phyloP scores from a whole-genome alignment of 2,329 filamentous ascomycete species.

The Penicillium sp. region DNA sequence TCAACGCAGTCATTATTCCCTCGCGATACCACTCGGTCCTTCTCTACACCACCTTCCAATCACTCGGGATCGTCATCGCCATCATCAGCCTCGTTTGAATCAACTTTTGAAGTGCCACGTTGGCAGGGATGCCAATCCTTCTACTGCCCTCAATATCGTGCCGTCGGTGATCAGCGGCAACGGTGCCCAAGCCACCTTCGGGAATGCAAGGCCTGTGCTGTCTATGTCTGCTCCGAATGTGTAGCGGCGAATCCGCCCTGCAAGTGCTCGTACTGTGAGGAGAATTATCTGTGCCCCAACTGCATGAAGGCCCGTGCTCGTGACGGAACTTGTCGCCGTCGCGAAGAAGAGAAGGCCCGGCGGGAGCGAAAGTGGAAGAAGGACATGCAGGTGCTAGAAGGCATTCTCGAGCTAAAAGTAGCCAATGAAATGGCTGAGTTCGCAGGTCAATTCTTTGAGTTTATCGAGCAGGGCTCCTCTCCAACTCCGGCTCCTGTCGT shows the following conservation, averaged over 20 bases:
- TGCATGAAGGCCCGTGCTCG: slow-evolving; percentile 40
- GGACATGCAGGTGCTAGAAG: slow-evolving; percentile 41
- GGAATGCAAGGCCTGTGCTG: slow-evolving; percentile 47
- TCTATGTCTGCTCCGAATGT: slow-evolving; percentile 49
- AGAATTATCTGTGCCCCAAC: slow-evolving; percentile 46
- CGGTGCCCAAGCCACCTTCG: slow-evolving; percentile 44
- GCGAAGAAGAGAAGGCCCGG: slow-evolving; percentile 38
- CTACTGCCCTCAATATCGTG: slow-evolving; percentile 46
- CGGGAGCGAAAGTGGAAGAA: slow-evolving; percentile 42
- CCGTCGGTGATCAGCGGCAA: slow-evolving; percentile 46
- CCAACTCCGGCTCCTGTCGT: background rate
- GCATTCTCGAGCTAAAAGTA: slow-evolving; percentile 41
- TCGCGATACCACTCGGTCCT: slow-evolving; percentile 34
- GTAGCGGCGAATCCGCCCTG: slow-evolving; percentile 41
- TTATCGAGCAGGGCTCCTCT: slow-evolving; percentile 21
- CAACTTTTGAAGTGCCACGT: slow-evolving; percentile 34
- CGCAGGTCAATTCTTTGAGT: slow-evolving; percentile 41
- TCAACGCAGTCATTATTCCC: slow-evolving; percentile 20
- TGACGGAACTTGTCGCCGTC: slow-evolving; percentile 40
- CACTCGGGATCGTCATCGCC: slow-evolving; percentile 42
- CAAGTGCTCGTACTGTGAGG: slow-evolving; percentile 44
- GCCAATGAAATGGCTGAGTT: slow-evolving; percentile 43
- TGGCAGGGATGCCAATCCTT: slow-evolving; percentile 51
- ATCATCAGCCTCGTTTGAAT: slow-evolving; percentile 38
- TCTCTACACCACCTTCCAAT: slow-evolving; percentile 41